These are phyloP conservation scores for Phanerochaete sordida DNA, from an alignment of 768 basidiomycete species.

Conservation along the genomic window DNA sequence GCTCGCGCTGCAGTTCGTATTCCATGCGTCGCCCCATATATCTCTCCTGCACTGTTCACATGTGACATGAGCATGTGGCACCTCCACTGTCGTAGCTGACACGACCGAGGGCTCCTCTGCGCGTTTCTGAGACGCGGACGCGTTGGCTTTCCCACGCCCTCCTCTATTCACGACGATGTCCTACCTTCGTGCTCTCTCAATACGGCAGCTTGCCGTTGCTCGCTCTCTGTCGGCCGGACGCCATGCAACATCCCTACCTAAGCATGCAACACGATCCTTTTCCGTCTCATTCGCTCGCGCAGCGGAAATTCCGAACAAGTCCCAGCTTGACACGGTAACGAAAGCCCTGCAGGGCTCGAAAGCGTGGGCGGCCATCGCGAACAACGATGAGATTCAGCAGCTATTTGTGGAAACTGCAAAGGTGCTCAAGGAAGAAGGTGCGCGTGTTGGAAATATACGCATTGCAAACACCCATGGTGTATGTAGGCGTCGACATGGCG, in stretches of 20 bases:
- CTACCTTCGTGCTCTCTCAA: not conserved
- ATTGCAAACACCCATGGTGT: not conserved
- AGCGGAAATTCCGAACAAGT: not conserved
- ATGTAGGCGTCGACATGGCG: constrained; percentile 7
- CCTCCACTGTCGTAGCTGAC: no score
- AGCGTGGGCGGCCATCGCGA: constrained; percentile 3
- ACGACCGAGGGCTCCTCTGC: no score
- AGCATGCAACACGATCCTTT: not conserved
- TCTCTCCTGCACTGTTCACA: no score
- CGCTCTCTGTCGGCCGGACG: not conserved
- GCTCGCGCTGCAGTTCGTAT: no score
- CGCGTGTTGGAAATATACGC: no score
- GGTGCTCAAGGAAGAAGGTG: constrained; percentile 17
- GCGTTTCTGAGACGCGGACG: not conserved
- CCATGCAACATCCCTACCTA: not conserved
- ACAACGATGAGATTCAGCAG: constrained; percentile 11
- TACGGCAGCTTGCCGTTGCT: not conserved
- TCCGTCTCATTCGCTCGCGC: not conserved
- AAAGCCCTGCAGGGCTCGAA: constrained; percentile 2
- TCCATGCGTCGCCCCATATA: no score
- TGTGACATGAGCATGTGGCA: no score
- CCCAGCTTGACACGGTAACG: not conserved
- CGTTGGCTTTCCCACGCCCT: not conserved
- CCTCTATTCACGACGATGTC: not conserved
- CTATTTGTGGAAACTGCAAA: constrained; percentile 6